phyloP scores from a whole-genome alignment of 306 rosid genomes.

The Castanospermum australe region DNA sequence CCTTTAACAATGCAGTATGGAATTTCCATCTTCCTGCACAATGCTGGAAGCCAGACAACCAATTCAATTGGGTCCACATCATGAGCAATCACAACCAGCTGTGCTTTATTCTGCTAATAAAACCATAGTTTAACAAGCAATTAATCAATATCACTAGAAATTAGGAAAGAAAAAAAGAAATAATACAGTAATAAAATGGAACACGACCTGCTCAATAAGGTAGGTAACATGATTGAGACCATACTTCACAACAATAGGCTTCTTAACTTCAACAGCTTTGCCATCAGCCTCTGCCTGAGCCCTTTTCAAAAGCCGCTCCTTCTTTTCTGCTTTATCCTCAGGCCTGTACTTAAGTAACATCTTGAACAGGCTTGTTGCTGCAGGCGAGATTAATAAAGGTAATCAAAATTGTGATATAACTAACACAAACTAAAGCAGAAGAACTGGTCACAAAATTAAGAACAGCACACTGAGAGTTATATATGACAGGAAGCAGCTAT shows the following conservation, averaged over 20 bases:
- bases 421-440: background rate
- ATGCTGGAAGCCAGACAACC: conserved; percentile 87
- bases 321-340: conserved; percentile 74
- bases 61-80: conserved; percentile 82
- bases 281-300: conserved; percentile 78
- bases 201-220: conserved; percentile 69
- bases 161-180: background rate
- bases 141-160: background rate
- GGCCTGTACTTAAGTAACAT: conserved; percentile 77
- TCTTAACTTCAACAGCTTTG: conserved; percentile 60
- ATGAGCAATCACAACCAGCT: conserved; percentile 82
- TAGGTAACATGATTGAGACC: conserved; percentile 83
- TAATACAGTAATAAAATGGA: background rate
- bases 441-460: background rate
- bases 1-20: conserved; percentile 92
- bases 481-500: background rate
- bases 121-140: background rate
- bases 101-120: conserved; percentile 68
- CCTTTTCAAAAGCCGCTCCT: conserved; percentile 66
- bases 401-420: background rate
- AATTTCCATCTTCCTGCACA: conserved; percentile 89
- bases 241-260: conserved; percentile 70
- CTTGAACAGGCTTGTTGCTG: conserved; percentile 76
- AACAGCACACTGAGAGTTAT: no score
- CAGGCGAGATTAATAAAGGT: background rate